phyloP scores from a whole-genome alignment of 768 basidiomycete genomes.

The Serpula lacrymans region DNA sequence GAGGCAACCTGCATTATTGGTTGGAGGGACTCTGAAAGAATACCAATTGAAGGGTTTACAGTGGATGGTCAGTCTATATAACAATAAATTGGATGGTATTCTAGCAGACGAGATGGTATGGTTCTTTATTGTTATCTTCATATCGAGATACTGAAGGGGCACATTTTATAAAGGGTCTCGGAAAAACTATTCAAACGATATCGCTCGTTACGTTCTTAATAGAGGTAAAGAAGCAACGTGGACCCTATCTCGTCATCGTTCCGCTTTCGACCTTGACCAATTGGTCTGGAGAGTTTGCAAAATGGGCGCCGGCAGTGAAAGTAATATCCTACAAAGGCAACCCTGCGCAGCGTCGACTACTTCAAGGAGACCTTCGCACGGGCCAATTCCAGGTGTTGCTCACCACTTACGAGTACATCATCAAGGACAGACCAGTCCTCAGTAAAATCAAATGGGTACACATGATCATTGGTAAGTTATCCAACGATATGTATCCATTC shows the following conservation, averaged over 20 bases:
- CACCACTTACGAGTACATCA: slow-evolving; percentile 97
- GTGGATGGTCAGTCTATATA: slow-evolving; percentile 98
- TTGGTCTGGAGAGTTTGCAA: slow-evolving; percentile 95
- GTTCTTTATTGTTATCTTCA: slow-evolving; percentile 5
- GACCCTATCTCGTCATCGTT: slow-evolving; percentile 94
- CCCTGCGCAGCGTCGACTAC: slow-evolving; percentile 71
- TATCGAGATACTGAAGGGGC: slow-evolving; percentile 5
- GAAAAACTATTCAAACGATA: slow-evolving; percentile 93
- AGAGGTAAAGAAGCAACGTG: slow-evolving; percentile 85
- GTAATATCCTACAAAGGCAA: slow-evolving; percentile 90
- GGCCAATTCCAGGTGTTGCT: slow-evolving; percentile 89
- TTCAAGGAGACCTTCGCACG: slow-evolving; percentile 74
- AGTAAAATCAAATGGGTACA: slow-evolving; percentile 94
- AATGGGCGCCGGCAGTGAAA: slow-evolving; percentile 87
- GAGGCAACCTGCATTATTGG: slow-evolving; percentile 67
- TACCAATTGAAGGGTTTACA: slow-evolving; percentile 94
- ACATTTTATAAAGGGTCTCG: slow-evolving; percentile 65
- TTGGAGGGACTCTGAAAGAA: slow-evolving; percentile 90
- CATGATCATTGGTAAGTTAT: slow-evolving; percentile 83
- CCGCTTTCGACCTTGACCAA: slow-evolving; percentile 96
- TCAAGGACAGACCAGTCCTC: slow-evolving; percentile 89
- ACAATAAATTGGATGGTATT: slow-evolving; percentile 94
- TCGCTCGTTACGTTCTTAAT: slow-evolving; percentile 95
- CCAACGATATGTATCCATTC: neutral
- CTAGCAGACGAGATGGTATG: slow-evolving; percentile 90